Percentiles rank a stretch among this genome's conserved stretches.
phyloP scores from a whole-genome alignment of 352 stramenopile species.

The Globisporangium nodosum region DNA sequence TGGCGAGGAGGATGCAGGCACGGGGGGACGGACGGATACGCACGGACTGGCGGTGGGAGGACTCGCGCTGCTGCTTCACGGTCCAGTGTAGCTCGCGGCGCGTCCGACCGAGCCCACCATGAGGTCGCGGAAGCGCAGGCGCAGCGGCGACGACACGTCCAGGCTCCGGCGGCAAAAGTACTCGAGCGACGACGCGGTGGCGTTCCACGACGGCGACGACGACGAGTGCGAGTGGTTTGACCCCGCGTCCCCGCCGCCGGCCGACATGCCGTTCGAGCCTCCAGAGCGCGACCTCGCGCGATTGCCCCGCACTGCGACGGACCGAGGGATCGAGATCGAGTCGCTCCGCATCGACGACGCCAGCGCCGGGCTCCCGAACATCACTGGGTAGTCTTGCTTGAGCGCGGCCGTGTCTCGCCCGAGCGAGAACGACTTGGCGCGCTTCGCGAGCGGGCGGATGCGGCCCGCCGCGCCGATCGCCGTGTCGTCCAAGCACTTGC shows the following conservation, averaged over 20 bases:
- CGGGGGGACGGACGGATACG: not conserved
- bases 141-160: slow-evolving; percentile 61
- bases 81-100: slow-evolving; percentile 46
- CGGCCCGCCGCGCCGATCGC: slow-evolving; percentile 22
- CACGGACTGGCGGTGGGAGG: not conserved
- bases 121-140: slow-evolving; percentile 52
- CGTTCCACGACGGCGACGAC: slow-evolving; percentile 47
- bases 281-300: not conserved
- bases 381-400: slow-evolving; percentile 7
- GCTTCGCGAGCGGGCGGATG: slow-evolving; percentile 49
- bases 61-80: not conserved
- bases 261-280: not conserved
- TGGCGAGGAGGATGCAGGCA: not conserved
- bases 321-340: slow-evolving; percentile 51
- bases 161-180: slow-evolving; percentile 65
- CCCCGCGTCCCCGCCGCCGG: not conserved
- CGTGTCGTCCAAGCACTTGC: slow-evolving; percentile 37
- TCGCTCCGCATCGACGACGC: slow-evolving; percentile 16
- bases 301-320: slow-evolving; percentile 2
- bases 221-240: slow-evolving; percentile 27
- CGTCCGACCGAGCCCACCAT: slow-evolving; percentile 46
- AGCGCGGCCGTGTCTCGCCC: slow-evolving; percentile 20
- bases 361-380: slow-evolving; percentile 5
- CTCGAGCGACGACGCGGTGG: slow-evolving; percentile 28
- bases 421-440: slow-evolving; percentile 40